These are phyloP conservation scores for Tulasnella sp. DNA, from an alignment of 768 basidiomycete genomes.

Conservation along the genomic window DNA sequence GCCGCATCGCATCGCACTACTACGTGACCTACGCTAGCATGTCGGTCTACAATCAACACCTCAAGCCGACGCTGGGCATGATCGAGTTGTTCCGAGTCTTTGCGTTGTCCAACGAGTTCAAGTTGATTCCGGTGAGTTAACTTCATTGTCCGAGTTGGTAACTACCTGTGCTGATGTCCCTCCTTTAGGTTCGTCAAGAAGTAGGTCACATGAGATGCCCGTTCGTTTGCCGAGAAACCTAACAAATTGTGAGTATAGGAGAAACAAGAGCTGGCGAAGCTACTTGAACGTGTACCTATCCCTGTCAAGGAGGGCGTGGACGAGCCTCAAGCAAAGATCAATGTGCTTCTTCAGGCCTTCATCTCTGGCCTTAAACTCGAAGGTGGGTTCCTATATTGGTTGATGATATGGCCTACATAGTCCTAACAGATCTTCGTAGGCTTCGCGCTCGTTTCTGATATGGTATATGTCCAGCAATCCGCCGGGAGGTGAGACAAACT, in stretches of 20 bases:
- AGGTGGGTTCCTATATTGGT: slow-evolving; percentile 32
- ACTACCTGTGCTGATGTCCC: background rate
- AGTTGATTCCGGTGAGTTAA: slow-evolving; percentile 56
- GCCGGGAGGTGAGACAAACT: slow-evolving; percentile 62
- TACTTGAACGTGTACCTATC: slow-evolving; percentile 90
- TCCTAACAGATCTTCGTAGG: slow-evolving; percentile 32
- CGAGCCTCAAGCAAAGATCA: slow-evolving; percentile 94
- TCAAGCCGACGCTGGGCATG: slow-evolving; percentile 74
- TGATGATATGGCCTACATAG: background rate
- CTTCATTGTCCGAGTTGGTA: background rate
- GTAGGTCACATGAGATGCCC: slow-evolving; percentile 17
- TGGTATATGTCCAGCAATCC: slow-evolving; percentile 96
- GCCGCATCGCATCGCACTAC: slow-evolving; percentile 89
- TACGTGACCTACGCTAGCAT: slow-evolving; percentile 94
- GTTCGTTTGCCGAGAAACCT: background rate
- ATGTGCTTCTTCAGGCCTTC: slow-evolving; percentile 88
- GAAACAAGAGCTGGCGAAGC: slow-evolving; percentile 80
- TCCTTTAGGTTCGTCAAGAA: slow-evolving; percentile 56
- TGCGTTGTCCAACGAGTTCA: slow-evolving; percentile 92
- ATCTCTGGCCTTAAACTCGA: slow-evolving; percentile 91
- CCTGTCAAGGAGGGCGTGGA: slow-evolving; percentile 96
- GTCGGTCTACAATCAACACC: slow-evolving; percentile 91
- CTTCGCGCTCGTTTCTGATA: slow-evolving; percentile 77
- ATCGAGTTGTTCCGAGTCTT: slow-evolving; percentile 94
- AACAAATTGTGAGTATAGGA: slow-evolving; percentile 34